These are phyloP conservation scores for Aspergillus sergii DNA, from an alignment of 2,329 filamentous ascomycete genomes.

Conservation along the genomic window DNA sequence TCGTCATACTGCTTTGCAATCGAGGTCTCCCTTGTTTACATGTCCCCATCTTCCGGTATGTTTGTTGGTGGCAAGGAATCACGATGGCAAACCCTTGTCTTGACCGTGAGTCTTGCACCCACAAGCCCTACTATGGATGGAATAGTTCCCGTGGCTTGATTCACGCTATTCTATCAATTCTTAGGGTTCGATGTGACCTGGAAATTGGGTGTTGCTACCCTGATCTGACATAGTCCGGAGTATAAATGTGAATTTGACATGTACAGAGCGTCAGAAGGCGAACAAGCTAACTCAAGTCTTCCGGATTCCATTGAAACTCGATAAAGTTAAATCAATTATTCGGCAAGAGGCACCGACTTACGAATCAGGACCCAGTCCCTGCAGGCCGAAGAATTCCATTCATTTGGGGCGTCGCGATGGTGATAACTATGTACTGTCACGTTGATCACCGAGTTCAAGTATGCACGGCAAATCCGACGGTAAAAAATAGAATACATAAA, in stretches of 20 bases:
- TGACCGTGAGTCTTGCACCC: background rate
- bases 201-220: background rate
- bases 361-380: background rate
- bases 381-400: slow-evolving; percentile 6
- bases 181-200: background rate
- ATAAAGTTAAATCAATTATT: background rate
- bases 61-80: background rate
- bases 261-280: background rate
- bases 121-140: background rate
- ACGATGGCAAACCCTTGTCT: background rate
- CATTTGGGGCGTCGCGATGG: slow-evolving; percentile 13
- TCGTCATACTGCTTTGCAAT: background rate
- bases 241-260: background rate
- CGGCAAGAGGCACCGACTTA: background rate
- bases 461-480: slow-evolving; percentile 10
- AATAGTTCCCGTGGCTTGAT: background rate
- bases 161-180: background rate
- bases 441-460: slow-evolving; percentile 7
- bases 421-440: slow-evolving; percentile 9
- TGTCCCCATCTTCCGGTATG: background rate
- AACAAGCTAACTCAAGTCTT: background rate
- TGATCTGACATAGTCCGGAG: too few species aligned
- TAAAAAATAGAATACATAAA: background rate
- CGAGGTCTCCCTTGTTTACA: background rate
- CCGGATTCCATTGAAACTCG: background rate